Base-by-base conservation (phyloP, 2,329 filamentous ascomycete species). In the Aspergillus sclerotialis region DNA sequence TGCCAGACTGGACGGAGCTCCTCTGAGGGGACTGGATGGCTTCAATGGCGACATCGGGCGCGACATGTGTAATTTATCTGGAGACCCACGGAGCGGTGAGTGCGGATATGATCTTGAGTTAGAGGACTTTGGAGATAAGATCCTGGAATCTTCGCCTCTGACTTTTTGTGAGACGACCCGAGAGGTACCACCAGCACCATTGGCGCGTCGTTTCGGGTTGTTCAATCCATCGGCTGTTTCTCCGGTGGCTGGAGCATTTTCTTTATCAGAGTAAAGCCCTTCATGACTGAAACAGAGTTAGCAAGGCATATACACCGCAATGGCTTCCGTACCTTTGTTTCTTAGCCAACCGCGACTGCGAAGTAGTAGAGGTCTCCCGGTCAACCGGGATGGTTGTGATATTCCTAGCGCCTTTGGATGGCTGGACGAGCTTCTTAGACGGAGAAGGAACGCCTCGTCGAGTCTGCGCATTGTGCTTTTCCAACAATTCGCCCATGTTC, bases 61-160 rank as follows among this genome's bases (percentile, higher is more conserved):
- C 2, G 74, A 67, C 25, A 79, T 66, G 37, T 72, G 58, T 4
- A 53, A 40, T 38, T 62, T 58, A 50, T 70, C 56, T 11, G 62
- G 59, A 4, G 62, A 63, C 8, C 53, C 45, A 58, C 65, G 63
- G 36, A 72, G 50, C 1, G 72, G 73, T 1, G 73, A 75, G 31
- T 77, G 74, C 13, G 75, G 75, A 14, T 75, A 66, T 11, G 83
- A 72, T 33, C 84, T 78, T 5, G 84, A 83, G 54, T 94, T 94
- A 38, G 82, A 81, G 0, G 85, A 89, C 33, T 84, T 82, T 2
- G 87, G 87, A 2, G 88, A 94, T 3, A 94, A 70, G 24, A 93
- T 74, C 15, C 57, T 82, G 72, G 32, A 71, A 64, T 41, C 75
- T 60, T 44, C 67, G 50, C 43, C 68, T 50, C 48, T 61, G 53